Conservation (phyloP, 352 stramenopile genomes). For the Bremia lactucae region DNA sequence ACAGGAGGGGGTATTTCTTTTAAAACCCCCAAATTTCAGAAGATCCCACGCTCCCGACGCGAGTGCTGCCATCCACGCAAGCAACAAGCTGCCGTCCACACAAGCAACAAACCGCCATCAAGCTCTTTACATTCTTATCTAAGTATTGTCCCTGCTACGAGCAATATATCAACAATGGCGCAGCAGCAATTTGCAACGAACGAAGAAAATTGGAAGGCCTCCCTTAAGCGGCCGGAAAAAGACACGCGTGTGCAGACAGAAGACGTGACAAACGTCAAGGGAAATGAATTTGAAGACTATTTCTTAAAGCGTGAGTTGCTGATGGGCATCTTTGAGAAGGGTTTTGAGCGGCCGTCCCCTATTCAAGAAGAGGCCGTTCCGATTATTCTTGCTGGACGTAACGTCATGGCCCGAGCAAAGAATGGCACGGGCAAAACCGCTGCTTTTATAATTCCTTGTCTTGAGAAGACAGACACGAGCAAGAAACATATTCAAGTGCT, state of each 20-base stretch:
- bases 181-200: conserved; percentile 16
- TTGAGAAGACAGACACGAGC: conserved; percentile 97
- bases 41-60: conserved; percentile 15
- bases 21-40: conserved; percentile 11
- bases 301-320: conserved; percentile 98
- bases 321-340: conserved; percentile 99
- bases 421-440: conserved; percentile 99
- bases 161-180: conserved; percentile 13
- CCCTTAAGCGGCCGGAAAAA: conserved; percentile 69
- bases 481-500: conserved; percentile 97
- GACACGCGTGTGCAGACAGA: conserved; percentile 87
- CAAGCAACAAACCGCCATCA: neutral
- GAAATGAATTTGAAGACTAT: conserved; percentile 99
- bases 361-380: conserved; percentile 99
- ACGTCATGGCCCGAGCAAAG: conserved; percentile 97
- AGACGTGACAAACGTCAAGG: conserved; percentile 98
- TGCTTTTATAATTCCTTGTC: conserved; percentile 98
- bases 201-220: conserved; percentile 64
- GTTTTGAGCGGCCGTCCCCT: conserved; percentile 97
- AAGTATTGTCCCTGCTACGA: conserved; percentile 3
- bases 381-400: conserved; percentile 96
- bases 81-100: neutral
- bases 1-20: conserved; percentile 5
- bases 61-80: conserved; percentile 6
- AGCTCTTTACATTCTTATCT: conserved; percentile 15